These are phyloP conservation scores for Onygena corvina DNA, from an alignment of 2,329 filamentous ascomycete species.

Conservation along the genomic window DNA sequence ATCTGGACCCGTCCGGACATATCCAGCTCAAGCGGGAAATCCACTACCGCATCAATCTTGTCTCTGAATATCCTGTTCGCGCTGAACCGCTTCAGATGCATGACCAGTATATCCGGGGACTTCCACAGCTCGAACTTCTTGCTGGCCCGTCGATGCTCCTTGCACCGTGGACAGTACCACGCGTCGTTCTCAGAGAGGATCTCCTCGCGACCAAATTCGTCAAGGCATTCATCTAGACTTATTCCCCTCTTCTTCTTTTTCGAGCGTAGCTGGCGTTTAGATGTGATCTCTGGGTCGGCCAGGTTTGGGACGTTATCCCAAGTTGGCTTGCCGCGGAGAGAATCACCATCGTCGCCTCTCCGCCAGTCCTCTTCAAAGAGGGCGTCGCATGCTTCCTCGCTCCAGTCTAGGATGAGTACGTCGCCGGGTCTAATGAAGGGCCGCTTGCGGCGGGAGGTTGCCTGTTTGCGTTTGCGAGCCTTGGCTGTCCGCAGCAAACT, in stretches of 20 bases:
- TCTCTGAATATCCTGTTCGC: constrained; percentile 69
- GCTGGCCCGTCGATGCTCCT: constrained; percentile 78
- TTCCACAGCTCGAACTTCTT: constrained; percentile 99
- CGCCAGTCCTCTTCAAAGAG: constrained; percentile 49
- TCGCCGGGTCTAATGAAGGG: constrained; percentile 70
- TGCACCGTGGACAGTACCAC: constrained; percentile 95
- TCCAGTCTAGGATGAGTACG: constrained; percentile 80
- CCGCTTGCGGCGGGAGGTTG: constrained; percentile 24
- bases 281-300: constrained; percentile 51
- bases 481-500: constrained; percentile 8
- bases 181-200: constrained; percentile 89
- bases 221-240: constrained; percentile 76
- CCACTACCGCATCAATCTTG: constrained; percentile 81
- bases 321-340: constrained; percentile 49
- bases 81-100: constrained; percentile 93
- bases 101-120: constrained; percentile 82
- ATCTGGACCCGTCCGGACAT: constrained; percentile 67
- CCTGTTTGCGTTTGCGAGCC: constrained; percentile 6
- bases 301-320: constrained; percentile 44
- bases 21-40: constrained; percentile 83
- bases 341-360: constrained; percentile 31
- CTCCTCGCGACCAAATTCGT: constrained; percentile 90
- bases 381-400: constrained; percentile 52
- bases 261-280: constrained; percentile 50
- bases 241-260: constrained; percentile 63